Evolutionary conservation across 2,329 filamentous ascomycete genomes (phyloP).

Genomic region (Botrytis elliptica): DNA sequence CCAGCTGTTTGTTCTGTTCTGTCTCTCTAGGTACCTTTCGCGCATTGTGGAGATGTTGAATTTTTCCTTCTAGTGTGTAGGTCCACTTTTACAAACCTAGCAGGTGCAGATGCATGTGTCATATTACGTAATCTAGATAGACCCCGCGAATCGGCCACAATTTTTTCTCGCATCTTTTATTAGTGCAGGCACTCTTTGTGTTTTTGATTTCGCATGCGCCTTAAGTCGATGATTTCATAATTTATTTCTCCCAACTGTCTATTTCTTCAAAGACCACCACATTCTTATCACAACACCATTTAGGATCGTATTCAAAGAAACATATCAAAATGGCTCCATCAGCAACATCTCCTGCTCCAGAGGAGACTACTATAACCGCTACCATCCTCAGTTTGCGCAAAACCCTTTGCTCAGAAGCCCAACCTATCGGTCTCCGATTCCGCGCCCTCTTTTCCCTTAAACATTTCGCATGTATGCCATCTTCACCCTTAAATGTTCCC

Average conservation of each 20-base stretch:
- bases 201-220: not conserved
- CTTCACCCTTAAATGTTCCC: slow-evolving; percentile 54
- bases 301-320: not conserved
- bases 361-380: slow-evolving; percentile 30
- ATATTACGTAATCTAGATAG: slow-evolving; percentile 5
- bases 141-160: slow-evolving; percentile 13
- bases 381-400: slow-evolving; percentile 58
- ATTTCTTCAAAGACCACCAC: not conserved
- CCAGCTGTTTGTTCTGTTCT: no score
- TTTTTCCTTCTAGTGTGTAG: not conserved
- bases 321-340: slow-evolving; percentile 37
- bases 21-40: not conserved
- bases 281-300: not conserved
- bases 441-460: slow-evolving; percentile 97
- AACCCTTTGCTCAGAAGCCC: slow-evolving; percentile 75
- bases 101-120: not conserved
- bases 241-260: not conserved
- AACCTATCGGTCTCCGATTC: slow-evolving; percentile 84
- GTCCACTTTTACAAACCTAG: not conserved
- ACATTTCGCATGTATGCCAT: slow-evolving; percentile 73
- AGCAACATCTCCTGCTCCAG: slow-evolving; percentile 34
- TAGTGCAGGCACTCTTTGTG: not conserved
- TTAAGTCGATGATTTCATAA: not conserved
- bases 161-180: not conserved
- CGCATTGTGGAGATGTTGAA: not conserved